A percentile compares a stretch with the other conserved stretches of the same genome.
These are phyloP conservation scores for Fusarium brevicatenulatum DNA, from an alignment of 2,329 filamentous ascomycete genomes.

Conservation along the genomic window DNA sequence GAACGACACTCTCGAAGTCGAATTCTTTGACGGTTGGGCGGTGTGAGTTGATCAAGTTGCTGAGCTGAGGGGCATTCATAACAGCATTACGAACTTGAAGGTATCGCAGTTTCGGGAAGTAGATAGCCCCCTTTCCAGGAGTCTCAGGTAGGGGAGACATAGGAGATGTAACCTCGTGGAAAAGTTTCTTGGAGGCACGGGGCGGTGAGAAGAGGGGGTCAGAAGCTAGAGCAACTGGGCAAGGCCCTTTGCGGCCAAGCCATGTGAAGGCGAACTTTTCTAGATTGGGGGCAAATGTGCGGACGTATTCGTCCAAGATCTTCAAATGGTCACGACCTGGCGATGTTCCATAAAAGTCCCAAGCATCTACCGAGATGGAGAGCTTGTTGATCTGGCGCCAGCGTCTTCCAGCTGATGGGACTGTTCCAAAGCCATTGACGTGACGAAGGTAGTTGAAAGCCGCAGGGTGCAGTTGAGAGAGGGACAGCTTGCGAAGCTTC, in stretches of 20 bases:
- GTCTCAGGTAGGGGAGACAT: constrained; percentile 70
- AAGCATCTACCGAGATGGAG: constrained; percentile 76
- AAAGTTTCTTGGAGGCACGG: constrained; percentile 65
- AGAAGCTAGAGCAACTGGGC: constrained; percentile 75
- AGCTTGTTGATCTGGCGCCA: constrained; percentile 84
- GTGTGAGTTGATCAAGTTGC: constrained; percentile 74
- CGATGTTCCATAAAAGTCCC: constrained; percentile 69
- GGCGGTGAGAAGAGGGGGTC: constrained; percentile 75
- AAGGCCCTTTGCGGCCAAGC: constrained; percentile 79
- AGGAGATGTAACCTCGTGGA: constrained; percentile 71
- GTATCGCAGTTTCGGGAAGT: constrained; percentile 73
- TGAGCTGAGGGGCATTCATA: constrained; percentile 77
- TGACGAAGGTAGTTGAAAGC: constrained; percentile 83
- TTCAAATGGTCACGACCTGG: constrained; percentile 76
- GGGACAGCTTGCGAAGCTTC: constrained; percentile 74
- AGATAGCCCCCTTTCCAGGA: constrained; percentile 64
- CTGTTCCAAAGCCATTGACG: constrained; percentile 76
- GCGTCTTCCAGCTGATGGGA: constrained; percentile 74
- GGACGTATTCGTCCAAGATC: constrained; percentile 83
- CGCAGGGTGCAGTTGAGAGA: constrained; percentile 78
- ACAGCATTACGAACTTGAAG: constrained; percentile 78
- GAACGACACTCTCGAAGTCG: constrained; percentile 79
- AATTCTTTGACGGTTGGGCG: constrained; percentile 77
- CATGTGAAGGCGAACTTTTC: constrained; percentile 81
- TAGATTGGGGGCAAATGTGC: constrained; percentile 72